Evolutionary conservation across 2,329 filamentous ascomycete species (phyloP).

Genomic region (Raffaelea arxii): DNA sequence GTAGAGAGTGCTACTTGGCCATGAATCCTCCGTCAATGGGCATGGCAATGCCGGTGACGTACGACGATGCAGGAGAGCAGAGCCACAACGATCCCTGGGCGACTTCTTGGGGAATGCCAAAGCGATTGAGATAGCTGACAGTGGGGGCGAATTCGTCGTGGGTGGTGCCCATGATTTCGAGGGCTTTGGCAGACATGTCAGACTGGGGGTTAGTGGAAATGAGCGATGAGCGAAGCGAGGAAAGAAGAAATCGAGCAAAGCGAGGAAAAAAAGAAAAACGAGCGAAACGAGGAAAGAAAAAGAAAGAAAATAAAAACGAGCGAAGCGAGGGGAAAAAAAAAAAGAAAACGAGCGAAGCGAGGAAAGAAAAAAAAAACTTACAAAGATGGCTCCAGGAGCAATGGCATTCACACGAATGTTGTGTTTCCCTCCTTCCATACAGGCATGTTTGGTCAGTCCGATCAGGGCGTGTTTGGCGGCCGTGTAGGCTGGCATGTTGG

Average conservation of each 20-base stretch:
- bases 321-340: too few relatives aligned
- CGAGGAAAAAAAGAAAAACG: too few relatives aligned
- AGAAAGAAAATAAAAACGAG: too few relatives aligned
- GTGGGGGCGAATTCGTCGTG: neutral
- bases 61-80: neutral
- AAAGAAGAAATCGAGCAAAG: too few relatives aligned
- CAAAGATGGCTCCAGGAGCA: neutral
- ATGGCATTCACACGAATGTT: neutral
- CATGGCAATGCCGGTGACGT: neutral
- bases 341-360: too few relatives aligned
- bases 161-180: neutral
- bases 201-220: neutral
- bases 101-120: neutral
- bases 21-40: neutral
- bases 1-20: too few relatives aligned
- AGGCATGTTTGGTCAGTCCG: slow-evolving; percentile 43
- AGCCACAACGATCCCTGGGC: neutral
- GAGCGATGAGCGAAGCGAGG: too few relatives aligned
- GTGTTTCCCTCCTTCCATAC: slow-evolving; percentile 18
- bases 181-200: neutral
- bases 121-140: neutral
- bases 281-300: too few relatives aligned
- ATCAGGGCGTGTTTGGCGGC: slow-evolving; percentile 17
- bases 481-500: slow-evolving; percentile 14
- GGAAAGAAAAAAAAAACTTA: neutral